Base-by-base conservation (phyloP, 192 early-diverging fungal species). In the Linnemannia hyalina region DNA sequence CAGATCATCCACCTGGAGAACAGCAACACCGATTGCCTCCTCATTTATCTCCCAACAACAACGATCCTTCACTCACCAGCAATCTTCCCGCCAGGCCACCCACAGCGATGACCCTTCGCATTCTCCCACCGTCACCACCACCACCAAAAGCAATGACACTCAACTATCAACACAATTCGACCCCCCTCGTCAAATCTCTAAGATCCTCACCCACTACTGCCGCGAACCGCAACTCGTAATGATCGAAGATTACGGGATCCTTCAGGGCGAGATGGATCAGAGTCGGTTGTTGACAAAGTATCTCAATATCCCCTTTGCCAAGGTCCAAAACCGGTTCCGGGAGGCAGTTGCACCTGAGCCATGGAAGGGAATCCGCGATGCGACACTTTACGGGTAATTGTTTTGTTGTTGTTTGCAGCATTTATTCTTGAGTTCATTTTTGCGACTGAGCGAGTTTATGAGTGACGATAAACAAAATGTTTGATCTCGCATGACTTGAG, bases 221-320 rank as follows among this genome's bases (percentile, higher is more conserved):
- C 52, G 83, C 20, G 83, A 85, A 23, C 83, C 83, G 5, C 83
- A 85, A 42, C 49, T 85, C 3, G 75, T 85, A 5, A 80, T 80
- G 78, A 76, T 85, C 16, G 83, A 85, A 35, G 83, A 52, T 4
- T 76, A 44, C 36, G 83, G 83, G 1, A 77, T 85, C 20, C 69
- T 85, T 35, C 83, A 85, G 41, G 83, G 83, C 0, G 74, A 80
- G n/a, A 85, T 85, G 83, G 83, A 85, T 47, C 16, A 75, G 35
- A 85, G 83, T 69, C 78, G 83, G 10, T 6, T 85, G 40, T 76
- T 85, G 74, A 85, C 78, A 68, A 71, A 76, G 63, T 85, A 80
- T 32, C 42, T 85, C 23, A 85, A 85, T 35, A 42, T 85, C 20
- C 83, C 83, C 18, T 85, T 85, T 57, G 83, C 74, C 13, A 68